These are phyloP conservation scores for Actinomortierella wolfii DNA, from an alignment of 371 early-diverging fungal species.

Conservation along the genomic window DNA sequence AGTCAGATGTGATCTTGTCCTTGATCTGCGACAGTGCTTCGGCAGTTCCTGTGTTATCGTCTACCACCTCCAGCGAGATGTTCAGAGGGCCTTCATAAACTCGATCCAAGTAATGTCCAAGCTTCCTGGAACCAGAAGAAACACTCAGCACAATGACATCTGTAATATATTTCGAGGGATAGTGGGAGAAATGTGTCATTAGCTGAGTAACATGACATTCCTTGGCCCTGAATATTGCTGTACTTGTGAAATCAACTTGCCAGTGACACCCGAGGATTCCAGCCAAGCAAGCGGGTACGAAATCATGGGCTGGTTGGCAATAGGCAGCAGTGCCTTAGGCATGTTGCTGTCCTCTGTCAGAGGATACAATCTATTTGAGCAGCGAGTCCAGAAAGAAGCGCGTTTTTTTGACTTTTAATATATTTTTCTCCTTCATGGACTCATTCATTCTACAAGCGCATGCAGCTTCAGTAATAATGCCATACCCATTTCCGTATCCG, in stretches of 20 bases:
- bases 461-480: not conserved
- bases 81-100: slow-evolving; percentile 73
- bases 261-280: slow-evolving; percentile 83
- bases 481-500: slow-evolving; percentile 75
- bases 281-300: slow-evolving; percentile 92
- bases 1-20: slow-evolving; percentile 86
- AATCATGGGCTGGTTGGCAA: slow-evolving; percentile 93
- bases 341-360: slow-evolving; percentile 80
- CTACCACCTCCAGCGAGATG: slow-evolving; percentile 58
- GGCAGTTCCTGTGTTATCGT: slow-evolving; percentile 83
- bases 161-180: slow-evolving; percentile 19
- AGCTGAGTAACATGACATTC: not conserved
- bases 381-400: slow-evolving; percentile 4
- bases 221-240: not conserved
- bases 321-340: slow-evolving; percentile 91
- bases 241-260: slow-evolving; percentile 45
- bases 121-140: slow-evolving; percentile 57
- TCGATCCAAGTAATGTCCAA: slow-evolving; percentile 74
- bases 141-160: slow-evolving; percentile 84
- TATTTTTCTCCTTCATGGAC: not conserved
- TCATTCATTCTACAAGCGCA: not conserved
- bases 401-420: not conserved
- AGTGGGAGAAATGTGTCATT: not conserved
- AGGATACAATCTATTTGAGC: slow-evolving; percentile 68
- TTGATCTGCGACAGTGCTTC: slow-evolving; percentile 82